Evolutionary conservation across 768 basidiomycete species (phyloP), one percentile per base, ranked within the genome.

Genomic region (Agaricus sinodeliciosus): DNA sequence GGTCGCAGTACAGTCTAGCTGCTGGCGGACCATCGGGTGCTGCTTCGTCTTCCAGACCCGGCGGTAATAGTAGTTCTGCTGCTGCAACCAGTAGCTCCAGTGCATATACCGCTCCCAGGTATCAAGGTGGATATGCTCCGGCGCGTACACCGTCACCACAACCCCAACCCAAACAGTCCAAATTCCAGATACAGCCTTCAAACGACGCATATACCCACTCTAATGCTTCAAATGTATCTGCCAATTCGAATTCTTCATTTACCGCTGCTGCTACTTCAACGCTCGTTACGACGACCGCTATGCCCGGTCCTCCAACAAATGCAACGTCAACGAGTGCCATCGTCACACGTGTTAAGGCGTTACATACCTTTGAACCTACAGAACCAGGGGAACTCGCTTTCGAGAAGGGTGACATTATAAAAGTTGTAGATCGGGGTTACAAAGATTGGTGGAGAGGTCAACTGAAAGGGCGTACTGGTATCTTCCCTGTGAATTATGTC

Each of bases 361-460:
- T 98, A 56, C 94, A 95, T 62, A 80, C 85, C 0, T 98, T 97
- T 59, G 82, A 88, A 44, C 86, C 93, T 0, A 84, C 87, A 0
- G 91, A 94, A 60, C 78, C 85, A 0, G 94, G 93, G 9, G 95
- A 98, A 64, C 77, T 98, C 1, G 84, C 85, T 1, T 95, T 98
- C 62, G 86, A 91, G 47, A 87, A 87, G 58, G 95, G 94, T 1
- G 94, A 96, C 58, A 75, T 95, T 43, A 93, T 97, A 73, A 92
- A 93, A 62, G 94, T 98, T 12, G 84, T 97, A 19, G 93, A 96
- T 65, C 81, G 92, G 22, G 87, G 86, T 19, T 95, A 95, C 67
- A 87, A 90, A 60, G 93, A 96, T 64, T 98, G 95, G 95, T 97
- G 94, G 92, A 71, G 91, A 19, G 95, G 95, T 0, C 93, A 96